A percentile compares a stretch with the other conserved stretches of the same genome.
Evolutionary conservation across 192 early-diverging fungal species (phyloP).

Genomic region (Coemansia guatemalensis): DNA sequence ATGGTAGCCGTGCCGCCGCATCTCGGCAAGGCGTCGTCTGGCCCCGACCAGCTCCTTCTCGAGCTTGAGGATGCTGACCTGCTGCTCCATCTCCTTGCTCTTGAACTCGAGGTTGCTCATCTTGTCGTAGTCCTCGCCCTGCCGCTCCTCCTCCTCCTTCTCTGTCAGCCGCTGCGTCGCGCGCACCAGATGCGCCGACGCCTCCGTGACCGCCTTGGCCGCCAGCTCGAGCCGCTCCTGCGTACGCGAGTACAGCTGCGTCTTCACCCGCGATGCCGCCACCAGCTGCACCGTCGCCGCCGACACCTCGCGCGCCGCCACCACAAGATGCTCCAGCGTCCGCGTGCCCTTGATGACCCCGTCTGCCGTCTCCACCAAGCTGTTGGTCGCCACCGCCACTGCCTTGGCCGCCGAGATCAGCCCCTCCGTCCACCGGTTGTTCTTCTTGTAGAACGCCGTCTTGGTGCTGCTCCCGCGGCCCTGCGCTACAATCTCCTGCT

Average conservation of each 20-base stretch:
- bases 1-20: constrained; percentile 84
- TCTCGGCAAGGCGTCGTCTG: constrained; percentile 85
- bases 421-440: constrained; percentile 99
- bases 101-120: constrained; percentile 93
- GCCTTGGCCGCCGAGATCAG: constrained; percentile 95
- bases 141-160: constrained; percentile 60
- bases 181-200: constrained; percentile 85
- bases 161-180: constrained; percentile 84
- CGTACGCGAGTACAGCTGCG: constrained; percentile 85
- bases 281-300: constrained; percentile 97
- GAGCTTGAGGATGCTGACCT: constrained; percentile 93
- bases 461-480: constrained; percentile 77
- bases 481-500: constrained; percentile 96
- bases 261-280: constrained; percentile 94
- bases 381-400: constrained; percentile 89
- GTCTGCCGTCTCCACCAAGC: constrained; percentile 93
- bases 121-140: constrained; percentile 62
- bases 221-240: constrained; percentile 94
- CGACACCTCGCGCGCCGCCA: constrained; percentile 95
- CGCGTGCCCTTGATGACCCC: constrained; percentile 90
- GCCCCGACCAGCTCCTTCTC: constrained; percentile 90
- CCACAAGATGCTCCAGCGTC: constrained; percentile 91
- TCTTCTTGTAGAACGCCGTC: constrained; percentile 97
- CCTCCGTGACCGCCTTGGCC: constrained; percentile 90
- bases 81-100: constrained; percentile 96